These are phyloP conservation scores for Kodamaea ohmeri DNA, from an alignment of 1,139 yeast genomes.

Conservation along the genomic window DNA sequence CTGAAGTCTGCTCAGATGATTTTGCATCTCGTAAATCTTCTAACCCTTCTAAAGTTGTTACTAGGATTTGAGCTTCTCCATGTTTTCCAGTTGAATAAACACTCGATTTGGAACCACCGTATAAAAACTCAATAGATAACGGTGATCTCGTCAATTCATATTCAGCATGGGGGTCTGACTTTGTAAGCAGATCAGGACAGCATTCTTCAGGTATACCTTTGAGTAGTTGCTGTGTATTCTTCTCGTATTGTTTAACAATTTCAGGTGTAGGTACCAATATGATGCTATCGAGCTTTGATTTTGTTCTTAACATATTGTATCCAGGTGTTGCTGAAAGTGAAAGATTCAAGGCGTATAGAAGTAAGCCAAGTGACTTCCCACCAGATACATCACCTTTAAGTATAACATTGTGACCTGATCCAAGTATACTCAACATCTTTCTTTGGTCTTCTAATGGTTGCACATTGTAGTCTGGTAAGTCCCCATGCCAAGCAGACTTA, in stretches of 20 bases:
- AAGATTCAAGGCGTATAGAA: conserved; percentile 24
- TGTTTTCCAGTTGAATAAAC: no score
- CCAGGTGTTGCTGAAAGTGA: conserved; percentile 22
- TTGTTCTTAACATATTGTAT: conserved; percentile 15
- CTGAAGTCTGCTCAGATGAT: no score
- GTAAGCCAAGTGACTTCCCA: conserved; percentile 28
- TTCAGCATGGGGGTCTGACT: conserved; percentile 8
- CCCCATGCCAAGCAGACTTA: neutral
- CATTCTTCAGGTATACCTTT: conserved; percentile 23
- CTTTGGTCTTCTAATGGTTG: conserved; percentile 27
- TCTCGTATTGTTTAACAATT: conserved; percentile 21
- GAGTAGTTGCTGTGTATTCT: conserved; percentile 15
- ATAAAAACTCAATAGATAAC: conserved; percentile 19
- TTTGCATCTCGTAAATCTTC: conserved; percentile 8
- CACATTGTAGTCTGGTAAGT: conserved; percentile 16
- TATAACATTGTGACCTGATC: conserved; percentile 21
- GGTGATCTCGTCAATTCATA: conserved; percentile 23
- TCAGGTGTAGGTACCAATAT: conserved; percentile 31
- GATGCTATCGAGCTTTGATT: conserved; percentile 19
- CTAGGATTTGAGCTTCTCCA: conserved; percentile 23
- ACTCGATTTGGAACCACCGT: no score
- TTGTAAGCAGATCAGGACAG: conserved; percentile 22
- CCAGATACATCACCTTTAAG: conserved; percentile 20
- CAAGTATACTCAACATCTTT: conserved; percentile 20
- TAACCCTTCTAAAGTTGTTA: conserved; percentile 21